Evolutionary conservation across 257 asterid species (phyloP), one percentile per base, ranked within the genome.

Genomic region (Vinca minor): DNA sequence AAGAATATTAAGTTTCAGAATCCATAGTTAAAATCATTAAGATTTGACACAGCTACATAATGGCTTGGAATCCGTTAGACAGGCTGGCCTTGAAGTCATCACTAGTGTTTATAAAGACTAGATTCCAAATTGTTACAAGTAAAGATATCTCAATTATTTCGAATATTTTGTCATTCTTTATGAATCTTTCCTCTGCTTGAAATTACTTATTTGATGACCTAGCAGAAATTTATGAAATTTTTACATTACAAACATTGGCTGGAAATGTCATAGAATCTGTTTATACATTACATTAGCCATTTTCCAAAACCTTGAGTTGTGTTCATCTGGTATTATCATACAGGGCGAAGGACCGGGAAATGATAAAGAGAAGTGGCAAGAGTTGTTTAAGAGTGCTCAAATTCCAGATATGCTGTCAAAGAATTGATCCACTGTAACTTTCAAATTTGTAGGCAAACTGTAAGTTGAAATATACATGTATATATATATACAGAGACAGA

Each of bases 291-390:
- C 20, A 44, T 44, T 44, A 44, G 49, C 49, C 49, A 44, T 42
- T 44, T 17, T 14, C 49, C 21, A 44, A 41, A 44, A 20, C 21
- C n/a, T 45, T 35, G 6, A 0, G 13, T 55, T 35, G n/a, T 38
- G 62, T 20, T 26, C 12, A 52, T 52, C 38, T 50, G 17, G 63
- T 49, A 45, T 46, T 7, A 34, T 34, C 3, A 58, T 73, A 85
- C 83, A 88, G 96, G 98, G 95, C n/a, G 96, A 91, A 52, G 98
- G 98, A 63, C 98, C 98, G 0, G 95, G 95, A 81, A 86, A 69
- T 47, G 95, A 86, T 76, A 73, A 72, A 38, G 62, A 71, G 50
- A 82, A 84, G 79, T 91, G 96, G 98, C 57, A 71, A 63, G 83
- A 83, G 56, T 73, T 91, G 72, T 91, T 88, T 71, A 82, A 67